Conservation (phyloP, 768 basidiomycete species). For the Tubosaeta sp. region DNA sequence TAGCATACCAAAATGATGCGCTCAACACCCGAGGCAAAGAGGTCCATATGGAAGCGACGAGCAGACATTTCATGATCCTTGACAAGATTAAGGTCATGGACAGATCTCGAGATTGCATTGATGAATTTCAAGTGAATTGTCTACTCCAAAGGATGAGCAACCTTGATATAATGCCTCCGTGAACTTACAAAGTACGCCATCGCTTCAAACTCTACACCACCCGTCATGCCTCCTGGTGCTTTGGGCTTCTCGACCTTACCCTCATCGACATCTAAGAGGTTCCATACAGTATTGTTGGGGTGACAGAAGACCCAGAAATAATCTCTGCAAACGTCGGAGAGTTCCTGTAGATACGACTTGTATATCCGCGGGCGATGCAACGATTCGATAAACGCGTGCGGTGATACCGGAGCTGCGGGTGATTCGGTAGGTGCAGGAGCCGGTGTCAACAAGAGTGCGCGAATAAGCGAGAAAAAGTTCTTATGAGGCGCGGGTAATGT, state of each 20-base stretch:
- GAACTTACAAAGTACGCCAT: conserved; percentile 88
- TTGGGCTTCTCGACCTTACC: conserved; percentile 81
- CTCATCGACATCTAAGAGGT: conserved; percentile 78
- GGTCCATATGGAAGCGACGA: conserved; percentile 75
- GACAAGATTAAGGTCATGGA: conserved; percentile 60
- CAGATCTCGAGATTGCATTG: conserved; percentile 70
- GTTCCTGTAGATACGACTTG: conserved; percentile 76
- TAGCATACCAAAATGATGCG: conserved; percentile 76
- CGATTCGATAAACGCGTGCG: conserved; percentile 79
- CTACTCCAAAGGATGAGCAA: conserved; percentile 37
- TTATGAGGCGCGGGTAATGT: conserved; percentile 72
- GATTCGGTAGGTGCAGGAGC: conserved; percentile 63
- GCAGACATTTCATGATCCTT: conserved; percentile 74
- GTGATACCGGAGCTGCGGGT: conserved; percentile 55
- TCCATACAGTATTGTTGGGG: conserved; percentile 89
- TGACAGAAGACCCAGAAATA: conserved; percentile 99
- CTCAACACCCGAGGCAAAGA: conserved; percentile 90
- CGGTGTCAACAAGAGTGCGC: conserved; percentile 68
- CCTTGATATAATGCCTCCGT: neutral
- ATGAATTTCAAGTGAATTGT: conserved; percentile 84
- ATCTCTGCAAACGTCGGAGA: conserved; percentile 88
- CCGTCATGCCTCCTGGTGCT: conserved; percentile 97
- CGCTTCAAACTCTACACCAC: conserved; percentile 97
- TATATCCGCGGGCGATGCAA: conserved; percentile 68
- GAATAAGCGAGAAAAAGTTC: conserved; percentile 68